phyloP scores from a whole-genome alignment of 441 rosid genomes.

The Flueggea neowawraea region DNA sequence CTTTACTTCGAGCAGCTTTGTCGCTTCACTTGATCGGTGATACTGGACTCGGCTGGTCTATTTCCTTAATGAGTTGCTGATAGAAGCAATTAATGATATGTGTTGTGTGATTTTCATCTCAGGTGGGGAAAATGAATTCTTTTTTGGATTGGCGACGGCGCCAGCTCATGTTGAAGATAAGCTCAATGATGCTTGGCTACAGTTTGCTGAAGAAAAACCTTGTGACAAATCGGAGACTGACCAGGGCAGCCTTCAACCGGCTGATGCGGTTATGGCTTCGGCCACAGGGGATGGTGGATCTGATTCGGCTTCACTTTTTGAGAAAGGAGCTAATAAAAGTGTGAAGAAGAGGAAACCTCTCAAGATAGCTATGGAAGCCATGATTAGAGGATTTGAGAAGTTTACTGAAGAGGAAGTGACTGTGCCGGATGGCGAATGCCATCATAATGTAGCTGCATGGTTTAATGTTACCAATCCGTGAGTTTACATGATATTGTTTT shows the following conservation, averaged over 20 bases:
- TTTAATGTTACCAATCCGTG: constrained; percentile 90
- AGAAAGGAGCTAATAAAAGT: constrained; percentile 20
- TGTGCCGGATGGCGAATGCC: constrained; percentile 30
- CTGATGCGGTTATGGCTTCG: constrained; percentile 44
- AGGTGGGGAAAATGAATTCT: constrained; percentile 57
- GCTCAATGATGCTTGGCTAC: constrained; percentile 95
- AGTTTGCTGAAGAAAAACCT: constrained; percentile 73
- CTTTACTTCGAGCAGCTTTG: too few species aligned
- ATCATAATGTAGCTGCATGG: constrained; percentile 94
- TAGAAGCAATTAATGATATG: too few species aligned
- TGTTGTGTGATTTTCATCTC: constrained; percentile 1
- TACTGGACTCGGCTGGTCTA: too few species aligned
- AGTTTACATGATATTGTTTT: constrained; percentile 21
- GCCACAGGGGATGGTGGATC: constrained; percentile 59
- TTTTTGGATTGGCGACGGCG: constrained; percentile 98
- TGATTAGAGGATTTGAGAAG: constrained; percentile 78
- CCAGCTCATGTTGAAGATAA: constrained; percentile 96
- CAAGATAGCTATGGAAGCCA: constrained; percentile 85
- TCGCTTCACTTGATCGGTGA: too few species aligned
- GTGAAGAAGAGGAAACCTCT: constrained; percentile 39
- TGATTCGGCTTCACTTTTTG: constrained; percentile 28
- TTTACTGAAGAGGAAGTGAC: constrained; percentile 32
- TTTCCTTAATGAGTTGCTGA: too few species aligned
- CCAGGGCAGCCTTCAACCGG: constrained; percentile 24
- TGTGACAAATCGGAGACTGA: constrained; percentile 32